Evolutionary conservation across 2,329 filamentous ascomycete species (phyloP), one percentile per base, ranked within the genome.

Genomic region (Diaporthe longicolla): DNA sequence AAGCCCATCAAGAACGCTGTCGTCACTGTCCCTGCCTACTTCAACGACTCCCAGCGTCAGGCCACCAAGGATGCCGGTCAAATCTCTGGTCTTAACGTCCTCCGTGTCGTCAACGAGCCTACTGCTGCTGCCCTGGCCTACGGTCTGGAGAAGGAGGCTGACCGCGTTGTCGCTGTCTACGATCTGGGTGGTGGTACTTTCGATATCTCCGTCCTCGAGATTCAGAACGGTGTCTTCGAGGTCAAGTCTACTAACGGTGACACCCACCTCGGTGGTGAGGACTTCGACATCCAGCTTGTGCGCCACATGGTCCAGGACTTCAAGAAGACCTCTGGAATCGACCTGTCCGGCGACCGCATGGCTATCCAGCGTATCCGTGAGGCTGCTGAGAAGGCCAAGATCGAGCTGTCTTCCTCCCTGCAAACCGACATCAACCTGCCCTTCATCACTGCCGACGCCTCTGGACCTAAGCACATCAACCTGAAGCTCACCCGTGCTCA

Each of bases 171-270:
- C 81, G 95, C 95, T 80, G 95, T 98, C 84, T 98, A 97, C 89
- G 95, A 98, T 93, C 91, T 98, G 81, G 95, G 95, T 88, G 95
- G 95, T 91, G 95, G 95, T 91, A 98, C 95, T 80, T 98, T 98
- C 87, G 96, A 98, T 95, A 97, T 98, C 86, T 98, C 95, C 77
- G 93, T 98, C 76, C 93, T 98, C 21, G 95, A 98, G 87, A 98
- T 98, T 83, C 95, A 98, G 88, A 95, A 95, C 86, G 96, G 96
- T 85, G 95, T 98, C 73, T 98, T 98, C 85, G 96, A 98, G 89
- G 96, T 98, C 85, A 98, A 98, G 91, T 97, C 96, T 24, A 98
- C 96, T 88, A 98, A 98, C 86, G 96, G 96, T 92, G 96, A 98
- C 85, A 98, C 96, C 78, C 96, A 98, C 86, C 91, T 98, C 80